phyloP scores from a whole-genome alignment of 345 rosid species.

The Citrus maxima region DNA sequence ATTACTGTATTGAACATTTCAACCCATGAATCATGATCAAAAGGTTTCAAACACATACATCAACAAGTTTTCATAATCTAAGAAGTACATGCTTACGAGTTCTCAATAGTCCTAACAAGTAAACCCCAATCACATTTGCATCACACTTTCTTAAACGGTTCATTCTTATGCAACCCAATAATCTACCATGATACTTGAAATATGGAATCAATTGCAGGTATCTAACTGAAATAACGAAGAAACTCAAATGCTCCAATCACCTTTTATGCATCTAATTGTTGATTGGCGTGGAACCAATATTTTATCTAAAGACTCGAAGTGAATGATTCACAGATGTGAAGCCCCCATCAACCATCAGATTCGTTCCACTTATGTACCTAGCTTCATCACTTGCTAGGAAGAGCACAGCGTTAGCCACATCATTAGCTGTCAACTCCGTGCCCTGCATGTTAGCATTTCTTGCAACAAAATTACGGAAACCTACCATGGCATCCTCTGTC shows the following conservation, averaged over 20 bases:
- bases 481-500: constrained; percentile 52
- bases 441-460: constrained; percentile 71
- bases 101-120: too few species aligned
- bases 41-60: too few species aligned
- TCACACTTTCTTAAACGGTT: too few species aligned
- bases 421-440: constrained; percentile 60
- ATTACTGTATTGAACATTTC: too few species aligned
- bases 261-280: background rate
- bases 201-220: too few species aligned
- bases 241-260: background rate
- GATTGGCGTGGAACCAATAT: background rate
- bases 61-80: too few species aligned
- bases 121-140: too few species aligned
- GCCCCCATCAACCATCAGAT: constrained; percentile 92
- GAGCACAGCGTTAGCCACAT: constrained; percentile 84
- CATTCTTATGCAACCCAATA: too few species aligned
- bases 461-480: constrained; percentile 48
- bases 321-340: constrained; percentile 64
- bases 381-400: constrained; percentile 84
- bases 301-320: constrained; percentile 48
- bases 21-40: too few species aligned
- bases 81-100: too few species aligned
- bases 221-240: too few species aligned
- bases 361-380: constrained; percentile 77
- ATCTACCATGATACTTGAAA: too few species aligned